phyloP scores from a whole-genome alignment of 2,329 filamentous ascomycete genomes.

The Coniochaeta sp. region DNA sequence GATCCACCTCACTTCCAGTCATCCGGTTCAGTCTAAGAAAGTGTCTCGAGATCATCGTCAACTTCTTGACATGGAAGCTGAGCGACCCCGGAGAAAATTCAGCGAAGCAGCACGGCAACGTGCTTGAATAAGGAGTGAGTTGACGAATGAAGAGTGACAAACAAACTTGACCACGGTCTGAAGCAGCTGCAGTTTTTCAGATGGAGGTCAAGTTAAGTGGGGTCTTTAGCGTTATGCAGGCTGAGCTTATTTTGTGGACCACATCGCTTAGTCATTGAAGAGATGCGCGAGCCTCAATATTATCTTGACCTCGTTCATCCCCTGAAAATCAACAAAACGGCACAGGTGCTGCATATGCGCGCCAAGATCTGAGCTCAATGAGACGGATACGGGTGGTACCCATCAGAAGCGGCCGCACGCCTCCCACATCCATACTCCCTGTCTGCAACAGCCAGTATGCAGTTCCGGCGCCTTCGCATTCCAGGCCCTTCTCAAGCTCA shows the following conservation, averaged over 20 bases:
- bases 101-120: no score
- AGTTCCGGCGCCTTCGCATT: conserved; percentile 2
- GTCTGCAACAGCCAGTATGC: conserved; percentile 3
- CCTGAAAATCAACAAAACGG: no score
- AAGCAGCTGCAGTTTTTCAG: not conserved
- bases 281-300: not conserved
- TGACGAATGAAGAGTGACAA: no score
- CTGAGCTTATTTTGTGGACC: not conserved
- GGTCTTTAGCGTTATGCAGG: not conserved
- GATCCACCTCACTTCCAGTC: not conserved
- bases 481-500: conserved; percentile 5
- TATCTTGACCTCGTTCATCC: not conserved
- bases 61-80: not conserved
- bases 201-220: not conserved
- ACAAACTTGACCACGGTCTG: not conserved
- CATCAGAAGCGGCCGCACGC: not conserved
- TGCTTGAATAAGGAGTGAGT: not conserved
- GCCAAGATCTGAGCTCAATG: not conserved
- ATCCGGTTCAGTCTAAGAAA: not conserved
- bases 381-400: not conserved
- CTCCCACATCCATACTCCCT: not conserved
- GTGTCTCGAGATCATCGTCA: not conserved
- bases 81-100: not conserved
- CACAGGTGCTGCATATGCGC: no score
- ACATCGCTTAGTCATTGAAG: not conserved